Conservation (phyloP, 495 filamentous ascomycete species). For the Aspergillus diversus region DNA sequence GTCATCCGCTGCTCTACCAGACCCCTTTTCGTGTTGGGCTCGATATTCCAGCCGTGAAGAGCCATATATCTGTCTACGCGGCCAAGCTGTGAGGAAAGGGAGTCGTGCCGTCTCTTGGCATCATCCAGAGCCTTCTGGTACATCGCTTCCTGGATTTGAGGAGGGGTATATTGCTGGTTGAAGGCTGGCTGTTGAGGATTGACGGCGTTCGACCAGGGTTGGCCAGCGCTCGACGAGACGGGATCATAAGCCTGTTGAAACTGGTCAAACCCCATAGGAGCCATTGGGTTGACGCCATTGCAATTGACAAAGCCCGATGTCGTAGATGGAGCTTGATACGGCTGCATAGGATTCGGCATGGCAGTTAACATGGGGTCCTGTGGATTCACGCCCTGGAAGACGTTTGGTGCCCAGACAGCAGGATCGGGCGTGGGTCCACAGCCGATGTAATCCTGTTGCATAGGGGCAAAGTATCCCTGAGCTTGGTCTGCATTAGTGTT, state of each 20-base stretch:
- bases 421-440: background rate
- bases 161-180: constrained; percentile 15
- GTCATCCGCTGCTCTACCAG: constrained; percentile 40
- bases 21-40: constrained; percentile 32
- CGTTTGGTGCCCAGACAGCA: constrained; percentile 5
- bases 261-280: constrained; percentile 18
- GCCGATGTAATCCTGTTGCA: background rate
- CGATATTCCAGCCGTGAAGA: constrained; percentile 41
- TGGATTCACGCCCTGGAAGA: constrained; percentile 18
- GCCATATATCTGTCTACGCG: constrained; percentile 46
- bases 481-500: background rate
- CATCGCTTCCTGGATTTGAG: constrained; percentile 14
- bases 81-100: constrained; percentile 36
- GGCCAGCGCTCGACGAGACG: constrained; percentile 7
- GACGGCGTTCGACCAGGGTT: constrained; percentile 17
- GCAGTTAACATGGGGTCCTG: constrained; percentile 13
- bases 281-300: constrained; percentile 8
- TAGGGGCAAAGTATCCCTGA: background rate
- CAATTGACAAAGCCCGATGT: constrained; percentile 15
- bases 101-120: constrained; percentile 29
- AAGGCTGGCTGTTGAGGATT: constrained; percentile 4
- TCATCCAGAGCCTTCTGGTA: constrained; percentile 28
- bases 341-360: constrained; percentile 15
- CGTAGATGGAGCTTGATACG: constrained; percentile 13
- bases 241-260: constrained; percentile 18